These are phyloP conservation scores for Sisymbrium irio DNA, from an alignment of 345 rosid species.

Conservation along the genomic window DNA sequence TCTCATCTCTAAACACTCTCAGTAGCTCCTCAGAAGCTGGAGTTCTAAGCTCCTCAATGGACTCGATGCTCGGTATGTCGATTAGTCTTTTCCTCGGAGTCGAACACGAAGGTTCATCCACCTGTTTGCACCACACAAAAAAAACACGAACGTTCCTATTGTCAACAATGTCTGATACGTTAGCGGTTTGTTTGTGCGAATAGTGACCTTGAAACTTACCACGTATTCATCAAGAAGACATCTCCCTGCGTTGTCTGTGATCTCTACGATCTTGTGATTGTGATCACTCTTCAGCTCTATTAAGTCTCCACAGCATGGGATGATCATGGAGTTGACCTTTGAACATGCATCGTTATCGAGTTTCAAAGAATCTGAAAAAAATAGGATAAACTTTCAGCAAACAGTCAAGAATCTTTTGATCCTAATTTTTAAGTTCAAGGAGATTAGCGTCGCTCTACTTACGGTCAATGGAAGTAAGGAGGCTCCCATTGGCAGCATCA, in stretches of 20 bases:
- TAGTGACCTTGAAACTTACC: constrained; percentile 42
- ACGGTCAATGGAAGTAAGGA: constrained; percentile 75
- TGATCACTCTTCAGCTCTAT: constrained; percentile 83
- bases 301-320: constrained; percentile 77
- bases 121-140: constrained; percentile 41
- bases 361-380: constrained; percentile 72
- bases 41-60: constrained; percentile 88
- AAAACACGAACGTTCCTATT: not conserved
- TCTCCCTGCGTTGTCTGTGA: constrained; percentile 83
- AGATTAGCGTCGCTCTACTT: constrained; percentile 38
- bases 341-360: constrained; percentile 85
- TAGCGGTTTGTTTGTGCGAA: not conserved
- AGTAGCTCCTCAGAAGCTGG: constrained; percentile 80
- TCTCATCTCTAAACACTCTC: constrained; percentile 68
- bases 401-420: not conserved
- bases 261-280: constrained; percentile 74
- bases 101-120: constrained; percentile 91
- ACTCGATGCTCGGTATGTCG: constrained; percentile 64
- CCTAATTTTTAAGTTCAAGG: not conserved
- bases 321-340: constrained; percentile 78
- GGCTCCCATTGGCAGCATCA: constrained; percentile 56
- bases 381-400: not conserved
- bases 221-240: constrained; percentile 82
- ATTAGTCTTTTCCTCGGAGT: constrained; percentile 79
- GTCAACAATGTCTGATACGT: not conserved